These are phyloP conservation scores for Hypomontagnella submonticulosa DNA, from an alignment of 495 filamentous ascomycete genomes.

Conservation along the genomic window DNA sequence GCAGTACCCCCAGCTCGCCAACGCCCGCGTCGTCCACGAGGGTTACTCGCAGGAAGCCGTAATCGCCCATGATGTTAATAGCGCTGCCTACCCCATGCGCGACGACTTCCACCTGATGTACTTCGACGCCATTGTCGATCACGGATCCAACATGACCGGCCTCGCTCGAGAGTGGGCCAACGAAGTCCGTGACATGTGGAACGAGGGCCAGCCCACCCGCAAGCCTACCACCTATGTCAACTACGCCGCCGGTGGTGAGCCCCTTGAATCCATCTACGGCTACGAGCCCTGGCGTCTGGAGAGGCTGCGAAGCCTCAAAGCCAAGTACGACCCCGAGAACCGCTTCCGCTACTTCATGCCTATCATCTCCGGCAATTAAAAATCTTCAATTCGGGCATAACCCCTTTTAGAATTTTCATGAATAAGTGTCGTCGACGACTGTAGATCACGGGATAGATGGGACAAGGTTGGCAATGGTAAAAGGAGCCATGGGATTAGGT, in stretches of 20 bases:
- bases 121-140: slow-evolving; percentile 35
- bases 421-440: no score
- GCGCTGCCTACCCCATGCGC: slow-evolving; percentile 46
- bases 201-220: slow-evolving; percentile 31
- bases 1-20: slow-evolving; percentile 17
- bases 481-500: no score
- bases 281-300: slow-evolving; percentile 58
- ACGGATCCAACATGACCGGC: slow-evolving; percentile 13
- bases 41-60: slow-evolving; percentile 49
- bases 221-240: slow-evolving; percentile 55
- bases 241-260: slow-evolving; percentile 58
- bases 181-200: slow-evolving; percentile 34
- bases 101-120: slow-evolving; percentile 35
- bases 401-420: no score
- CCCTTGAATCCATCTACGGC: slow-evolving; percentile 53
- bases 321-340: slow-evolving; percentile 49
- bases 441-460: no score
- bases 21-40: slow-evolving; percentile 49
- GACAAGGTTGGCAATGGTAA: no score
- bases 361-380: no score
- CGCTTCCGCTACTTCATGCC: no score
- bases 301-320: slow-evolving; percentile 51
- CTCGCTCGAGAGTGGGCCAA: slow-evolving; percentile 27
- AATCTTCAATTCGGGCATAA: no score
- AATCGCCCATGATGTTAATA: slow-evolving; percentile 35